phyloP scores from a whole-genome alignment of 192 early-diverging fungal genomes.

The Coemansia reversa region DNA sequence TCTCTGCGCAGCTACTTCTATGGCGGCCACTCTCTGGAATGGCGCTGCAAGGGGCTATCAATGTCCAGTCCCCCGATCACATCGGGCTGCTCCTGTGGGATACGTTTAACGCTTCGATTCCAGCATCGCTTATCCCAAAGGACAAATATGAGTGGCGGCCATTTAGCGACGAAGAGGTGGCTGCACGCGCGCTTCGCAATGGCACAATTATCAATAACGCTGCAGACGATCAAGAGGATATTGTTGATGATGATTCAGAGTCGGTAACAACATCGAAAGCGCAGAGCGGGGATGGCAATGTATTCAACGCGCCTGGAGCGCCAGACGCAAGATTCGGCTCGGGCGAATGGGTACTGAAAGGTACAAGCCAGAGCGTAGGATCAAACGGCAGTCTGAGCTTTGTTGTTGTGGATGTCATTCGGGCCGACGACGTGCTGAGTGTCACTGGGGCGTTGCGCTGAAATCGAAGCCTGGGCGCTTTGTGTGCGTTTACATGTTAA shows the following conservation, averaged over 20 bases:
- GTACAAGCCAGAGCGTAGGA: constrained; percentile 65
- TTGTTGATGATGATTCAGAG: constrained; percentile 25
- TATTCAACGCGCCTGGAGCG: constrained; percentile 2
- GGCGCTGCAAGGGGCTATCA: constrained; percentile 59
- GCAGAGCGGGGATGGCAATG: constrained; percentile 10
- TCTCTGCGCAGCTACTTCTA: constrained; percentile 67
- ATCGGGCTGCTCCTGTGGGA: constrained; percentile 91
- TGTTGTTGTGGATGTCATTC: constrained; percentile 71
- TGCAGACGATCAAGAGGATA: constrained; percentile 19
- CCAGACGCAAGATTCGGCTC: constrained; percentile 37
- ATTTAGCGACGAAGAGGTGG: constrained; percentile 52
- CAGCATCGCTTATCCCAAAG: constrained; percentile 74
- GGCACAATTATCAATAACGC: background rate
- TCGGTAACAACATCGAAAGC: constrained; percentile 23
- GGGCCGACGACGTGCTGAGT: constrained; percentile 79
- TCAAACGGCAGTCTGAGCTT: constrained; percentile 69
- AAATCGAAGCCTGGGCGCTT: background rate
- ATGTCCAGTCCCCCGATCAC: constrained; percentile 91
- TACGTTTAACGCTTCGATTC: constrained; percentile 94
- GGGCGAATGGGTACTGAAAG: constrained; percentile 72
- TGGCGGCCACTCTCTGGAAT: constrained; percentile 75
- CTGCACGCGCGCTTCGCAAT: constrained; percentile 23
- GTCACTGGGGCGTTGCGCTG: constrained; percentile 71
- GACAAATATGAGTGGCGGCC: constrained; percentile 71
- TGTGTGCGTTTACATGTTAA: background rate